These are phyloP conservation scores for Oryza longistaminata DNA, from an alignment of 176 grass and related monocot genomes.

Conservation along the genomic window DNA sequence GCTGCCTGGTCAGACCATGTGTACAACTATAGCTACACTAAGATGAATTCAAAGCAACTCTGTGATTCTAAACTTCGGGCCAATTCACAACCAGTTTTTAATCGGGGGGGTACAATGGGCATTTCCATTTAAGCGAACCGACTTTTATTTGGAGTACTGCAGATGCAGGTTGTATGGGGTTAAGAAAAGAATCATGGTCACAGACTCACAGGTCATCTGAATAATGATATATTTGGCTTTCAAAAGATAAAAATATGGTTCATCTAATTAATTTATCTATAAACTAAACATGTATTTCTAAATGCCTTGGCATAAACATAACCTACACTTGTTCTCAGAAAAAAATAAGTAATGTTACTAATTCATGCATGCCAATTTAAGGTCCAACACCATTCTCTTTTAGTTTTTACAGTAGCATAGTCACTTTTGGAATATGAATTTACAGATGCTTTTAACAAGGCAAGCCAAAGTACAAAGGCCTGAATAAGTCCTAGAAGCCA, in stretches of 20 bases:
- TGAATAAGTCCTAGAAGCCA: neutral
- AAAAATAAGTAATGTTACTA: neutral
- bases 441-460: neutral
- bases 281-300: neutral
- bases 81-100: neutral
- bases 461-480: conserved; percentile 12
- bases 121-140: neutral
- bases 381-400: neutral
- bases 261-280: neutral
- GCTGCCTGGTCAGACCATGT: neutral
- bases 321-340: neutral
- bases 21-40: neutral
- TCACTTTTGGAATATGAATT: neutral
- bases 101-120: neutral
- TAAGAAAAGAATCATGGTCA: conserved; percentile 6
- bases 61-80: neutral
- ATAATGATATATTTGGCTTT: conserved; percentile 12
- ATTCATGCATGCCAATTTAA: conserved; percentile 13
- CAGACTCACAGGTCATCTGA: neutral
- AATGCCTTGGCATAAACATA: neutral
- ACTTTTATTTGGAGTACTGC: conserved; percentile 5
- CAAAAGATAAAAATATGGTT: neutral
- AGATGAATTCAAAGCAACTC: neutral
- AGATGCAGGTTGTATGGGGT: neutral
- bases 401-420: conserved; percentile 16